Evolutionary conservation across 2,329 filamentous ascomycete genomes (phyloP), one percentile per base, ranked within the genome.

Genomic region (Orbilia brochopaga): DNA sequence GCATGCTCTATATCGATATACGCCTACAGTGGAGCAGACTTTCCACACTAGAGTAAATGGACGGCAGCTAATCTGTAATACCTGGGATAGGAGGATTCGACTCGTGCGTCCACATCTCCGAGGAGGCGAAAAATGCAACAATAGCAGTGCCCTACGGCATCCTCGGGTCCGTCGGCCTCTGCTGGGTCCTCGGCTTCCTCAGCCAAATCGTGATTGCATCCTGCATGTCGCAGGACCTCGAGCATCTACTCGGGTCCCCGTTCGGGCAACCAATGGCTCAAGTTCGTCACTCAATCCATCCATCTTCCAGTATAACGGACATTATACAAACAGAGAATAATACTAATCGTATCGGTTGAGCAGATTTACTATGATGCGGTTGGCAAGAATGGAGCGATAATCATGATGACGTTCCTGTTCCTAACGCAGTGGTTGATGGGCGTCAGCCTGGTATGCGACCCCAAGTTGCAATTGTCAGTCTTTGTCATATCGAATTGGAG

Each of bases 371-470:
- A 82, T 72, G 85, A 87, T 66, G 84, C 85, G 0, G 77, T 87
- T 8, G 85, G 85, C 8, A 87, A 86, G 76, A 79, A 82, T 3
- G 85, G 85, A 3, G 84, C 86, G 0, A 77, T 88, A 5, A 85
- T 82, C 0, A 81, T 87, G 61, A 87, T 87, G 83, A 80, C 81
- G 0, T 79, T 87, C 0, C 78, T 87, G 19, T 85, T 86, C 75
- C 82, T 86, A 54, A 84, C 86, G 1, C 86, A 87, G 76, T 88
- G 86, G 77, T 80, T 87, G 21, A 87, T 87, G 82, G 85, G 85
- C 0, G 78, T 87, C 0, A 85, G 82, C 30, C 83, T 86, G 60
- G 79, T 80, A 70, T 19, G 73, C 73, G 27, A 17, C 27, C 7
- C 40, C n/a, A 32, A 15, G 37, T 24, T n/a, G 17, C 21, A 48